Conservation (phyloP, 2,329 filamentous ascomycete species). For the Talaromyces marneffei region DNA sequence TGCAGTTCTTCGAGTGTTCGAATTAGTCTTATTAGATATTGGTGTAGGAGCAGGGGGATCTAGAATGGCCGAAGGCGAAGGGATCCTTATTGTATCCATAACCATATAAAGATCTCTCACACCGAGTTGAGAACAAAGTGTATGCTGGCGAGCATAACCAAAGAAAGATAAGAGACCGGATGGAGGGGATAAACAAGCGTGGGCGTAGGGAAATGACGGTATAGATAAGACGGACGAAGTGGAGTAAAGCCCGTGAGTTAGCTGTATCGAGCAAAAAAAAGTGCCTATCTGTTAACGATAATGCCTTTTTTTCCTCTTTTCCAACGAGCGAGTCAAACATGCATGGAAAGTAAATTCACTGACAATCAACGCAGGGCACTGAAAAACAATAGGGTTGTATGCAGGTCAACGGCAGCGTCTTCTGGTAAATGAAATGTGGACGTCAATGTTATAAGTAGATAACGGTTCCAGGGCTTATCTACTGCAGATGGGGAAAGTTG, state of each 20-base stretch:
- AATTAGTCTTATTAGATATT: constrained; percentile 21
- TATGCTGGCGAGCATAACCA: constrained; percentile 12
- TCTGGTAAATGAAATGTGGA: constrained; percentile 1
- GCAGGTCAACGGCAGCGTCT: neutral
- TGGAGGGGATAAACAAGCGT: neutral
- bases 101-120: constrained; percentile 17
- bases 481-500: constrained; percentile 1
- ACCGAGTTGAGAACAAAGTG: constrained; percentile 3
- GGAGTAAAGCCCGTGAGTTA: constrained; percentile 1
- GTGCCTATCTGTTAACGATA: neutral
- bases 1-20: constrained; percentile 19
- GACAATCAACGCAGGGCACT: neutral
- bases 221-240: constrained; percentile 8
- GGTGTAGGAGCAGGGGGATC: constrained; percentile 27
- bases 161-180: constrained; percentile 4
- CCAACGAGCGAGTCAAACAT: neutral
- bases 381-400: neutral
- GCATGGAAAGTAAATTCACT: neutral
- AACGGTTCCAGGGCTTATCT: constrained; percentile 4
- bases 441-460: constrained; percentile 7
- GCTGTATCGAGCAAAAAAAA: neutral
- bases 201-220: neutral
- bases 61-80: constrained; percentile 52
- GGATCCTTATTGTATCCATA: constrained; percentile 57
- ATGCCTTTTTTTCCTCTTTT: neutral